These are phyloP conservation scores for Beauveria sp. DNA, from an alignment of 2,329 filamentous ascomycete genomes.

Conservation along the genomic window DNA sequence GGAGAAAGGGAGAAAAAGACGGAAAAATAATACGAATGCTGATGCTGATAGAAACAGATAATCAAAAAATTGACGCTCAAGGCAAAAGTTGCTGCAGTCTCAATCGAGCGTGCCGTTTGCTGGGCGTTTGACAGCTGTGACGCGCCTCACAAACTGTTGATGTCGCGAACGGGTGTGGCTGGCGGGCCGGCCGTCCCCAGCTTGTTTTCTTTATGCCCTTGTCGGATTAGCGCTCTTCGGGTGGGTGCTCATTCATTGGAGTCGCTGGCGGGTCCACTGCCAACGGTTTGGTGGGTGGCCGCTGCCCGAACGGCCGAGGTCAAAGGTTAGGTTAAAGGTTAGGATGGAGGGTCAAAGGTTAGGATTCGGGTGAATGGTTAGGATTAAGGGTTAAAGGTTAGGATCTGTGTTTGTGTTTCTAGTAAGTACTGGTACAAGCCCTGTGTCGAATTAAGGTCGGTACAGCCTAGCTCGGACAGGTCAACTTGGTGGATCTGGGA, in stretches of 20 bases:
- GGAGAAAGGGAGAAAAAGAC: neutral
- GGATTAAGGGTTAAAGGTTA: too few relatives aligned
- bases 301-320: too few relatives aligned
- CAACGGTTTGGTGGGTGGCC: neutral
- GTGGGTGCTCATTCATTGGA: neutral
- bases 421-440: too few relatives aligned
- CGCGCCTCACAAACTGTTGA: slow-evolving; percentile 7
- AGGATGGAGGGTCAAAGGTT: too few relatives aligned
- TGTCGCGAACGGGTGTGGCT: slow-evolving; percentile 3
- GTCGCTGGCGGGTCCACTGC: neutral
- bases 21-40: too few relatives aligned
- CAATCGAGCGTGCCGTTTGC: neutral
- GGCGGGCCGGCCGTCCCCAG: neutral
- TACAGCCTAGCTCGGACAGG: too few relatives aligned
- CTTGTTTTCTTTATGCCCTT: slow-evolving; percentile 6
- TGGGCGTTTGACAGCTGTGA: slow-evolving; percentile 2
- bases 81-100: neutral
- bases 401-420: too few relatives aligned
- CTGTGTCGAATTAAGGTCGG: too few relatives aligned
- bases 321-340: too few relatives aligned
- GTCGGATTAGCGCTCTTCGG: slow-evolving; percentile 1
- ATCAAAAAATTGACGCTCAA: neutral
- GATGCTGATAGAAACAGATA: neutral
- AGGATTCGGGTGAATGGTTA: too few relatives aligned
- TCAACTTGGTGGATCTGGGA: too few relatives aligned